Conservation (phyloP, 495 filamentous ascomycete species). For the Daldinia concentrica region DNA sequence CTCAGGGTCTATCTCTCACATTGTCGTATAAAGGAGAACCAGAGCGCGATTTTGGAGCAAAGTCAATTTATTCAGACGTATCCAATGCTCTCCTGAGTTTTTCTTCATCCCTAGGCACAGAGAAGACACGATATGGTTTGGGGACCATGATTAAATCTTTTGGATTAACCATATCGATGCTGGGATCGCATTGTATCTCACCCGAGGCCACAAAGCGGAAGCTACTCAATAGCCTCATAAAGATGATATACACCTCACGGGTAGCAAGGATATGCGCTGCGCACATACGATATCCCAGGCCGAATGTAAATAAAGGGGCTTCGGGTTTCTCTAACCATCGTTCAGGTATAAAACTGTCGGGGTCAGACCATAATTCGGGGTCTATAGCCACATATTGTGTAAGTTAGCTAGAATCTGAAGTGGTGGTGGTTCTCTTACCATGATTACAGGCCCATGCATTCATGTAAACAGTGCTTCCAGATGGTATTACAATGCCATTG, state of each 20-base stretch:
- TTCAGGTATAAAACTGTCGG: conserved; percentile 67
- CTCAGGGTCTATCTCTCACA: too few relatives aligned
- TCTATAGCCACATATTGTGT: conserved; percentile 48
- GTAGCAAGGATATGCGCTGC: conserved; percentile 70
- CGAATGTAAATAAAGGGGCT: conserved; percentile 68
- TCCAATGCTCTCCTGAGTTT: conserved; percentile 51
- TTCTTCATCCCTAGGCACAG: conserved; percentile 60
- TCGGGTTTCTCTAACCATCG: conserved; percentile 71
- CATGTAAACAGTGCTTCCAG: conserved; percentile 68
- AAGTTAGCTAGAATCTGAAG: not conserved
- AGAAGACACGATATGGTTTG: conserved; percentile 63
- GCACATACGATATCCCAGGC: conserved; percentile 73
- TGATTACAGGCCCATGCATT: conserved; percentile 74
- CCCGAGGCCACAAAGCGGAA: conserved; percentile 64
- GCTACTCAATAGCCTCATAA: conserved; percentile 67
- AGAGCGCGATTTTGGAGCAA: not conserved
- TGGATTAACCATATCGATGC: conserved; percentile 64
- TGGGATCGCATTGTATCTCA: conserved; percentile 63
- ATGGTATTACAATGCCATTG: conserved; percentile 63
- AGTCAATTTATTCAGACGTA: not conserved
- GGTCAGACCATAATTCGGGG: conserved; percentile 65
- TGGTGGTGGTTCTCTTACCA: conserved; percentile 46
- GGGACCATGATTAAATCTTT: conserved; percentile 67
- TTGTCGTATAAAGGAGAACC: too few relatives aligned
- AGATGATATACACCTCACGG: conserved; percentile 70